These are phyloP conservation scores for Taiwanofungus camphoratus DNA, from an alignment of 1,284 basidiomycete genomes.

Conservation along the genomic window DNA sequence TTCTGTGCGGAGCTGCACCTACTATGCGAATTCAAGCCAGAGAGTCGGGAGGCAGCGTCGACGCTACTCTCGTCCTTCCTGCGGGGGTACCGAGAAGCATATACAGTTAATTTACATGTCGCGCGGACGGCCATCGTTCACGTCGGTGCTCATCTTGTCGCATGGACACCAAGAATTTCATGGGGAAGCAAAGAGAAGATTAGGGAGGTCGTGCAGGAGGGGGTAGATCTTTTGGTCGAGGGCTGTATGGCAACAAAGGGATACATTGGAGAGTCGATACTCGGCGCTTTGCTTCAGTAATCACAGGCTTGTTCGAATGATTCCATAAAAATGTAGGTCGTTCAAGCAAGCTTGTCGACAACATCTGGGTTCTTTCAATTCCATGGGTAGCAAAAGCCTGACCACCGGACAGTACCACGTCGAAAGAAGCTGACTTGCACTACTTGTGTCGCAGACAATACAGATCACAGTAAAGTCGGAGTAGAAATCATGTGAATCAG, in stretches of 20 bases:
- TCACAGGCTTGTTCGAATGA: too few relatives aligned
- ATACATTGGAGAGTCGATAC: constrained; percentile 2
- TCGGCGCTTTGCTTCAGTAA: constrained; percentile 4
- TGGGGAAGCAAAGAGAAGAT: constrained; percentile 43
- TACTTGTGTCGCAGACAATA: background rate
- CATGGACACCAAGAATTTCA: constrained; percentile 36
- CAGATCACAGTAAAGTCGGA: background rate
- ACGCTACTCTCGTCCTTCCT: constrained; percentile 38
- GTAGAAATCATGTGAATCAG: background rate
- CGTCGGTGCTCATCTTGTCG: constrained; percentile 44
- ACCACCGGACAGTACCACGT: too few relatives aligned
- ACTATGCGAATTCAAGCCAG: constrained; percentile 39
- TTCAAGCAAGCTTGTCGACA: too few relatives aligned
- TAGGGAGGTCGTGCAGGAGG: constrained; percentile 41
- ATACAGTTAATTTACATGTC: constrained; percentile 14
- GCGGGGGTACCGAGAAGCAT: constrained; percentile 31
- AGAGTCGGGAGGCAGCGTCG: constrained; percentile 28
- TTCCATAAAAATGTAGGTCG: too few relatives aligned
- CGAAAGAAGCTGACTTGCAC: too few relatives aligned
- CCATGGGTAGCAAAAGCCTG: too few relatives aligned
- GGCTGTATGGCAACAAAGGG: constrained; percentile 23
- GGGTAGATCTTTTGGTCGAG: constrained; percentile 37
- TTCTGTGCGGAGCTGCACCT: constrained; percentile 51
- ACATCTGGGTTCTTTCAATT: too few relatives aligned
- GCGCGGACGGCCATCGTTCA: constrained; percentile 34